Evolutionary conservation across 805 yeast genomes (phyloP).

Genomic region (Osmozyma mogii): DNA sequence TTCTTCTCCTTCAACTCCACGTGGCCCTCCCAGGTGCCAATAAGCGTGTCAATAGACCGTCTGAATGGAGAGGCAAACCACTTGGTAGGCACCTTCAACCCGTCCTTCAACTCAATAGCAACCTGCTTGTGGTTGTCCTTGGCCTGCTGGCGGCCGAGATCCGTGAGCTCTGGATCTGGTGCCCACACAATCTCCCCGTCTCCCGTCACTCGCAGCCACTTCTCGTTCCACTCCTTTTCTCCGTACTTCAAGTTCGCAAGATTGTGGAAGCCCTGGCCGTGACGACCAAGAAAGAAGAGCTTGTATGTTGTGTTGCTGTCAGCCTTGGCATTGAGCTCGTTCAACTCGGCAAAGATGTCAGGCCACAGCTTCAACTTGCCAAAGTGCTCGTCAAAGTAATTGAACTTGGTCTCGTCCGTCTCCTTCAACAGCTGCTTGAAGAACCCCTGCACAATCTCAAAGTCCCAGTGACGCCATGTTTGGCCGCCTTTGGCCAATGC

Average conservation of each 20-base stretch:
- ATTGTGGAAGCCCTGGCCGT: constrained; percentile 50
- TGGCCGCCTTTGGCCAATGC: constrained; percentile 5
- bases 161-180: constrained; percentile 45
- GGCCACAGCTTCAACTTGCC: constrained; percentile 42
- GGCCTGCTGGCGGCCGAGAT: constrained; percentile 38
- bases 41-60: constrained; percentile 43
- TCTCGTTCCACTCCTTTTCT: constrained; percentile 35
- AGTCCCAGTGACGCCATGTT: constrained; percentile 28
- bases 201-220: constrained; percentile 37
- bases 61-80: constrained; percentile 45
- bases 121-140: constrained; percentile 34
- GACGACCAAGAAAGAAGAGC: constrained; percentile 41
- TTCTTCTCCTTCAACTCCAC: constrained; percentile 13
- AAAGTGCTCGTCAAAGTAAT: constrained; percentile 35
- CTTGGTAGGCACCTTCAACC: constrained; percentile 26
- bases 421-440: constrained; percentile 36
- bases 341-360: constrained; percentile 14
- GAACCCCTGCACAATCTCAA: constrained; percentile 32
- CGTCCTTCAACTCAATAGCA: constrained; percentile 25
- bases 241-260: constrained; percentile 40
- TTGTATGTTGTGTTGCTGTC: constrained; percentile 30
- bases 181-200: constrained; percentile 44
- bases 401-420: constrained; percentile 36
- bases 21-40: constrained; percentile 37
- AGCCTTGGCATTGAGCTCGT: constrained; percentile 25